These are phyloP conservation scores for Parathielavia hyrcaniae DNA, from an alignment of 495 filamentous ascomycete species.

Conservation along the genomic window DNA sequence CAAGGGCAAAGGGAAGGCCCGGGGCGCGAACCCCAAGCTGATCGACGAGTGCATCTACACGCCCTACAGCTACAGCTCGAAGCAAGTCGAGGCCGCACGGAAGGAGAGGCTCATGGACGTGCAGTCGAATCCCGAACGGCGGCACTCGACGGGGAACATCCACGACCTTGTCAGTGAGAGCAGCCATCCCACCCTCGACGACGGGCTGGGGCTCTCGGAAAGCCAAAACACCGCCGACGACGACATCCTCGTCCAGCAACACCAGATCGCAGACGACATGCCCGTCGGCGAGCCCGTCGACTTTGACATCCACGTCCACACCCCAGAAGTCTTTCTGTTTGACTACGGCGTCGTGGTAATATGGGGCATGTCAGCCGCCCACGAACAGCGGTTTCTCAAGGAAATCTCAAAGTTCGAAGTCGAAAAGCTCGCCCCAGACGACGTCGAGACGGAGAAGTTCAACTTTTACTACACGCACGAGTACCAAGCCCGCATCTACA, in stretches of 20 bases:
- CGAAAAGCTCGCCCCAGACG: constrained; percentile 79
- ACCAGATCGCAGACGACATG: constrained; percentile 1
- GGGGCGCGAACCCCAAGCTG: constrained; percentile 76
- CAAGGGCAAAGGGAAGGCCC: constrained; percentile 67
- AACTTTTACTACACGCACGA: constrained; percentile 98
- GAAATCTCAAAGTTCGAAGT: constrained; percentile 93
- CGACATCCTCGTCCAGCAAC: constrained; percentile 6
- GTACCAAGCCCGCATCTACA: constrained; percentile 97
- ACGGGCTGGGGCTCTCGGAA: constrained; percentile 22
- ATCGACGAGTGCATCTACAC: constrained; percentile 98
- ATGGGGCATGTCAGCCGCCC: constrained; percentile 85
- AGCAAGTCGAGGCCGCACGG: constrained; percentile 29
- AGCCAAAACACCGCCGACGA: constrained; percentile 20
- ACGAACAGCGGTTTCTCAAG: constrained; percentile 83
- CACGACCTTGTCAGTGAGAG: constrained; percentile 4
- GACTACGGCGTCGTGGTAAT: constrained; percentile 99
- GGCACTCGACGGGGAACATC: constrained; percentile 36
- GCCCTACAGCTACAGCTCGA: constrained; percentile 66
- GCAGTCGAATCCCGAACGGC: constrained; percentile 55
- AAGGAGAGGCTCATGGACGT: constrained; percentile 30
- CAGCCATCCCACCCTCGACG: constrained; percentile 17
- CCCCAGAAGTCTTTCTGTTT: constrained; percentile 90
- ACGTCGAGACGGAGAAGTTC: constrained; percentile 93
- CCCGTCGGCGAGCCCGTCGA: constrained; percentile 39
- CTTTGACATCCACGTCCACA: constrained; percentile 74